Evolutionary conservation across 2,329 filamentous ascomycete species (phyloP).

Genomic region (Ramularia collo-cygni): DNA sequence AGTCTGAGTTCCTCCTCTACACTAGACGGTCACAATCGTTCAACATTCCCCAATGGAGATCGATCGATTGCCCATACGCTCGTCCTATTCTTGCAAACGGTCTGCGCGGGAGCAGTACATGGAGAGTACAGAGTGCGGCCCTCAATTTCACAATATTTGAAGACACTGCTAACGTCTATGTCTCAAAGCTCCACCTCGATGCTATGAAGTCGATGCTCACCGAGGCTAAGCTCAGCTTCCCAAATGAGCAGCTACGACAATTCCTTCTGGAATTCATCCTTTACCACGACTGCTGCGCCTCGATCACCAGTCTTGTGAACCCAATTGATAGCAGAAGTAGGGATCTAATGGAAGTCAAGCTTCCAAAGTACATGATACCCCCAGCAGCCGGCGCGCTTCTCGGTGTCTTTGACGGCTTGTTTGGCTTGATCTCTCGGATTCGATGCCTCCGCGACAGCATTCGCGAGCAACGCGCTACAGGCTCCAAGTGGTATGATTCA

Average conservation of each 20-base stretch:
- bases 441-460: constrained; percentile 70
- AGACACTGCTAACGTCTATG: background rate
- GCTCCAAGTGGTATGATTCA: constrained; percentile 64
- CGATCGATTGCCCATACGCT: constrained; percentile 56
- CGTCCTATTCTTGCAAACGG: constrained; percentile 54
- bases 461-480: constrained; percentile 56
- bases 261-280: constrained; percentile 73
- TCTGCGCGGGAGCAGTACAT: constrained; percentile 52
- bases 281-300: constrained; percentile 62
- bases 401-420: constrained; percentile 75
- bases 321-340: constrained; percentile 36
- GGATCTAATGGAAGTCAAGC: constrained; percentile 47
- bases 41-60: constrained; percentile 26
- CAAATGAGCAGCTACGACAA: constrained; percentile 63
- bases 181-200: constrained; percentile 57
- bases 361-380: constrained; percentile 50
- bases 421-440: constrained; percentile 71
- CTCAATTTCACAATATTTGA: too few species aligned
- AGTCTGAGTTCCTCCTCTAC: constrained; percentile 12
- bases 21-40: background rate
- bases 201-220: constrained; percentile 68
- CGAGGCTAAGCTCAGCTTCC: constrained; percentile 37
- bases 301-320: constrained; percentile 48
- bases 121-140: constrained; percentile 53
- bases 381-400: constrained; percentile 57